Evolutionary conservation across 768 basidiomycete species (phyloP).

Genomic region (Panaeolus papilionaceus): DNA sequence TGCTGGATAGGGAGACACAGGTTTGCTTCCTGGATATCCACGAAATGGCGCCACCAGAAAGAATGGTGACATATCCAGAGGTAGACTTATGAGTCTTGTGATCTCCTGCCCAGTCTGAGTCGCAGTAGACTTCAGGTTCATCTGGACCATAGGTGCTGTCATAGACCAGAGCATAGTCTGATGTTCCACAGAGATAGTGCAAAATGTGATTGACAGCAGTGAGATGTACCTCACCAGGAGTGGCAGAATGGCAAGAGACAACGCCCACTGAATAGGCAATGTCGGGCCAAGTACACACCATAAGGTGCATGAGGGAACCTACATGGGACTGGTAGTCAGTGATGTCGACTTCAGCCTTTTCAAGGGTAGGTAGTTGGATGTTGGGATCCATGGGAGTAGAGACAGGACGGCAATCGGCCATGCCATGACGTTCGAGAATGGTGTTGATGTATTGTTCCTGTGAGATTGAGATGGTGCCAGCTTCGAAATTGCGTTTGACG

Average conservation of each 20-base stretch:
- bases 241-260: constrained; percentile 14
- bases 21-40: constrained; percentile 23
- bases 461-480: constrained; percentile 32
- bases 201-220: constrained; percentile 23
- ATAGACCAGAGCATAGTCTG: constrained; percentile 22
- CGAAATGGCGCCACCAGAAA: constrained; percentile 21
- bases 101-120: constrained; percentile 34
- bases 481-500: constrained; percentile 21
- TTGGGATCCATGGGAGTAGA: not conserved
- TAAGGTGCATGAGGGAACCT: constrained; percentile 22
- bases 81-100: constrained; percentile 24
- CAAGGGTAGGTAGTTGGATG: not conserved
- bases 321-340: constrained; percentile 1
- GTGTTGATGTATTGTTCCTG: constrained; percentile 39
- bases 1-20: constrained; percentile 22
- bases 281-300: constrained; percentile 20
- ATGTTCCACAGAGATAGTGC: constrained; percentile 23
- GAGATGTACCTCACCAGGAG: constrained; percentile 17
- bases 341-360: no score
- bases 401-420: not conserved
- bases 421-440: constrained; percentile 27
- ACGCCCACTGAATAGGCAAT: constrained; percentile 21
- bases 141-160: constrained; percentile 15
- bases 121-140: constrained; percentile 20
- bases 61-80: constrained; percentile 21